These are phyloP conservation scores for Collybiopsis luxurians DNA, from an alignment of 768 basidiomycete genomes.

Conservation along the genomic window DNA sequence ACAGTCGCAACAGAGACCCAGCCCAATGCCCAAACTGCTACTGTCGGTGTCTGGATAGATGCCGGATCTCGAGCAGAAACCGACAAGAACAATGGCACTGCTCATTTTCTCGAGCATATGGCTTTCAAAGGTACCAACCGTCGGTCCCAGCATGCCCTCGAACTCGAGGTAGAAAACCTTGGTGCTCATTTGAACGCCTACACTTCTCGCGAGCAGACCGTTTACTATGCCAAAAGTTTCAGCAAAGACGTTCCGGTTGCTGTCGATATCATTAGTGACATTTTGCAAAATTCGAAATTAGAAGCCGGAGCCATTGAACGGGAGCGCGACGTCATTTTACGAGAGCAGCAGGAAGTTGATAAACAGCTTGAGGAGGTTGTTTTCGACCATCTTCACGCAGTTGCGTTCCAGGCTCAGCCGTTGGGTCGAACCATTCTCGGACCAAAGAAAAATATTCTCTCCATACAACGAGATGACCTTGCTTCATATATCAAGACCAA, in stretches of 20 bases:
- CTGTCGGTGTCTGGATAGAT: constrained; percentile 99
- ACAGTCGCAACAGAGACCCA: constrained; percentile 93
- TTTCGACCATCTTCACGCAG: constrained; percentile 95
- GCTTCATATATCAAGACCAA: constrained; percentile 92
- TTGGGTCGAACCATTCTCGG: constrained; percentile 97
- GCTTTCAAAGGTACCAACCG: constrained; percentile 94
- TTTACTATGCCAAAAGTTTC: constrained; percentile 99
- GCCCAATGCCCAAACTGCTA: constrained; percentile 90
- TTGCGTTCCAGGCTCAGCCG: constrained; percentile 98
- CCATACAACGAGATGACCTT: constrained; percentile 90
- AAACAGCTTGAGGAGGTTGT: constrained; percentile 98
- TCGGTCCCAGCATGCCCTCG: constrained; percentile 85
- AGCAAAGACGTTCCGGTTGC: constrained; percentile 87
- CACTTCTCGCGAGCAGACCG: constrained; percentile 98
- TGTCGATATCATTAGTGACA: constrained; percentile 97
- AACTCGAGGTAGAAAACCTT: constrained; percentile 96
- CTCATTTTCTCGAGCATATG: constrained; percentile 99
- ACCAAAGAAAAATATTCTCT: constrained; percentile 93
- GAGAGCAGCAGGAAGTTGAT: constrained; percentile 99
- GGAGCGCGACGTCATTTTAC: constrained; percentile 93
- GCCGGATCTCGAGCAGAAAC: constrained; percentile 97
- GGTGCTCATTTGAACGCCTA: constrained; percentile 98
- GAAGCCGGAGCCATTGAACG: constrained; percentile 86
- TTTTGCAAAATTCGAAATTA: constrained; percentile 94
- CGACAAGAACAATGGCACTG: constrained; percentile 91